Evolutionary conservation across 1,284 basidiomycete genomes (phyloP), one percentile per base, ranked within the genome.

Genomic region (Mycosarcoma maydis): DNA sequence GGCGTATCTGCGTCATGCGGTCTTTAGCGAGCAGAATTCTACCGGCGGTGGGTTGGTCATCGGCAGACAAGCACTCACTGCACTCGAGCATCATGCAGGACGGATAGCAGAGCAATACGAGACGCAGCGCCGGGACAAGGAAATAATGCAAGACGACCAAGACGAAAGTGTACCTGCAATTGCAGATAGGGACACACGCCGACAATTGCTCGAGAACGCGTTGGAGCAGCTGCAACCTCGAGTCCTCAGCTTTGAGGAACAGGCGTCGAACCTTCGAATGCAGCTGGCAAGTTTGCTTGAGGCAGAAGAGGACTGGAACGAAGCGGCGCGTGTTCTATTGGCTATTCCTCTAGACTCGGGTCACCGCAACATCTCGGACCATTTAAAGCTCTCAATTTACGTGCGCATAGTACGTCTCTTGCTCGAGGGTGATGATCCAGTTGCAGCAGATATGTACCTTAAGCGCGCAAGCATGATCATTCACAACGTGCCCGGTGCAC

Each of bases 361-460:
- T n/a, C 89, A 90, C 77, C 86, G 90, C 42, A 86, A 87, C 10
- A 86, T 90, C 23, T 85, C 89, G 10, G 92, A 94, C 80, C 87
- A 89, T 60, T 92, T 94, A 61, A 96, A 94, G 83, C 87, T 98
- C 29, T 87, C 87, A 19, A 87, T 96, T 37, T 95, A 97, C 81
- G 90, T 98, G 61, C 90, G 93, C 52, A 96, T 98, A 71, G 91
- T 97, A 32, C 89, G 95, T 19, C 86, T 98, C 4, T 86, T 95
- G n/a, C 87, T 98, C 32, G 94, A 98, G 85, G 94, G 96, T 36
- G 92, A 93, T 78, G 92, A 96, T 76, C 90, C 91, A 1, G 90
- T 92, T 0, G 90, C 92, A 81, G 96, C 96, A 33, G 95, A 98
- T 81, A 90, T 91, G 6, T 98, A 93, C 83, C 94, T 96, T 82